Percentiles rank a stretch among this genome's conserved stretches.
These are phyloP conservation scores for Gyrodon lividus DNA, from an alignment of 768 basidiomycete species.

Conservation along the genomic window DNA sequence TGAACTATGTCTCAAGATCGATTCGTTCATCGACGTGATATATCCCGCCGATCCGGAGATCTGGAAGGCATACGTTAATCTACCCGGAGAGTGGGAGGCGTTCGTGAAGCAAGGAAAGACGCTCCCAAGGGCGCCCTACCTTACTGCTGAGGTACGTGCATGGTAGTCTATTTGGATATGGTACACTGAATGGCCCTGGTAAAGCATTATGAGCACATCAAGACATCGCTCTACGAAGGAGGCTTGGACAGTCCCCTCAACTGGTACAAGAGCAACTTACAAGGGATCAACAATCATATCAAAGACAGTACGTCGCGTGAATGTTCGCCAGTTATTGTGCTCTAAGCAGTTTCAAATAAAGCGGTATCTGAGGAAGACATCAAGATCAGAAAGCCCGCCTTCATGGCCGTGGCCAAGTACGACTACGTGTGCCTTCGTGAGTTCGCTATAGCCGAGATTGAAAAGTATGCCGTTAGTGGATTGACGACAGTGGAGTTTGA, in stretches of 20 bases:
- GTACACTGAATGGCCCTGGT: constrained; percentile 3
- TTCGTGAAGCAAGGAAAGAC: constrained; percentile 26
- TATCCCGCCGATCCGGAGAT: constrained; percentile 34
- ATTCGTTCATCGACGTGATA: constrained; percentile 38
- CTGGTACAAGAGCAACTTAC: constrained; percentile 37
- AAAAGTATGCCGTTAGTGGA: constrained; percentile 27
- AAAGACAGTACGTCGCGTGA: constrained; percentile 23
- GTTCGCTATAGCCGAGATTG: constrained; percentile 21
- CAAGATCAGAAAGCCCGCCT: constrained; percentile 35
- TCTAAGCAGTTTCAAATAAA: constrained; percentile 8
- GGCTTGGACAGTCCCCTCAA: constrained; percentile 36
- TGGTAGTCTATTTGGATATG: background rate
- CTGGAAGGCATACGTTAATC: constrained; percentile 37
- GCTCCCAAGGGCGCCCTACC: constrained; percentile 28
- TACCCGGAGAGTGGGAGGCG: constrained; percentile 34
- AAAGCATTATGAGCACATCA: constrained; percentile 30
- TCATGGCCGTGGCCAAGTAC: constrained; percentile 35
- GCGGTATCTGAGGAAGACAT: constrained; percentile 24
- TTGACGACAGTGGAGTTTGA: constrained; percentile 35
- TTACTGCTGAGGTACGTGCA: constrained; percentile 32
- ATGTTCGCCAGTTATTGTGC: background rate
- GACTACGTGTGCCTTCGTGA: constrained; percentile 35
- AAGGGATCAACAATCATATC: constrained; percentile 29
- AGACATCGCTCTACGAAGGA: constrained; percentile 26
- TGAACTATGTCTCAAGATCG: constrained; percentile 26